Base-by-base conservation (phyloP, 305 asterid genomes). In the Rubia tinctorum region DNA sequence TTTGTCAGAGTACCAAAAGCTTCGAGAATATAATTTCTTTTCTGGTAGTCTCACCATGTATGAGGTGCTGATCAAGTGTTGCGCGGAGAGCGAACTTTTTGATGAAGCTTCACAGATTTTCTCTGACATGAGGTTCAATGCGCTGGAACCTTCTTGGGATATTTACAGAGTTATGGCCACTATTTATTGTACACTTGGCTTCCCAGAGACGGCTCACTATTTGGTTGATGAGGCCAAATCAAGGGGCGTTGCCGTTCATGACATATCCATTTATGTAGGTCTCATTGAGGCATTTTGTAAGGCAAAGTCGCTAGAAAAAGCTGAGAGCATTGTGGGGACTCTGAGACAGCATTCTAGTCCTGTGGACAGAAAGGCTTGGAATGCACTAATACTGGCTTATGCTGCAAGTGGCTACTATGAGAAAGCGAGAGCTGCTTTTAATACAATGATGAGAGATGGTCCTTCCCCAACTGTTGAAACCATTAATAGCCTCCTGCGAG, bases 351-450 rank as follows among this genome's bases (percentile, higher is more conserved):
- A 82, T 79, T 64, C 71, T 80, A 79, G 66, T 75, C 74, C 80
- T 25, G 80, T 90, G 81, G 95, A 89, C 82, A 84, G 96, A 76
- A 87, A 81, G 73, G 80, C 85, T 78, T 94, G 97, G 96, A 91
- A 90, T 86, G 86, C 97, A 11, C 84, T 94, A 79, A 76, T 94
- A 76, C 87, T 86, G 79, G 90, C 93, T 77, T 94, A 94, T 71
- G 93, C 99, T 76, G 81, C 74, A 66, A 86, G 82, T 74, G 99
- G 99, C 71, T 89, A 83, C 81, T 94, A 94, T 73, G 99, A 94
- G 88, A 88, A 90, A 82, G 97, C 96, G 73, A 88, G 96, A 85
- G 97, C 99, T 77, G 96, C 88, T 80, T 94, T 94, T 74, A 83
- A 81, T 76, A 90, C 93, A 66, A 90, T 94, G 97, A 88, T 86